Percentiles rank a stretch among this genome's conserved stretches.
Conservation (phyloP, 2,329 filamentous ascomycete genomes). For the Cytospora mali region DNA sequence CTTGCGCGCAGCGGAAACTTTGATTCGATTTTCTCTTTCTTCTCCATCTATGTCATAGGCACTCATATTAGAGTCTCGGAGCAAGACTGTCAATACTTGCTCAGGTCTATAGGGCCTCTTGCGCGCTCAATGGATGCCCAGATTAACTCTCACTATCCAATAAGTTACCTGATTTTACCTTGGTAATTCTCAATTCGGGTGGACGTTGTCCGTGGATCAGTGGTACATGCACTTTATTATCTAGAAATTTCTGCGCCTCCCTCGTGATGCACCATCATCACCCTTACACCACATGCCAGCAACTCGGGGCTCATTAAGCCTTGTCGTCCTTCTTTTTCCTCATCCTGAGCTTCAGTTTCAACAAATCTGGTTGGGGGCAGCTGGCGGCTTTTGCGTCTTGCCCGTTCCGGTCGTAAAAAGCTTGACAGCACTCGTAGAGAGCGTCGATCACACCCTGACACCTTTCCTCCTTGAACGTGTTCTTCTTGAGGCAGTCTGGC, state of each 20-base stretch:
- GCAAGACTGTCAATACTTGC: constrained; percentile 88
- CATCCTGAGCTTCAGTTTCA: constrained; percentile 86
- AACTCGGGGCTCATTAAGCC: constrained; percentile 12
- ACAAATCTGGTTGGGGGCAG: constrained; percentile 80
- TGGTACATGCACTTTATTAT: constrained; percentile 38
- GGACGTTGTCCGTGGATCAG: constrained; percentile 42
- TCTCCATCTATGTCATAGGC: constrained; percentile 76
- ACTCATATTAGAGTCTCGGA: constrained; percentile 99
- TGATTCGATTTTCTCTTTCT: constrained; percentile 46
- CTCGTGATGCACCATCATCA: neutral
- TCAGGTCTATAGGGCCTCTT: constrained; percentile 82
- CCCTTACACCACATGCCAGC: neutral
- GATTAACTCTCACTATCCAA: constrained; percentile 75
- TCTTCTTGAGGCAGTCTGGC: constrained; percentile 80
- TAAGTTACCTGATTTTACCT: constrained; percentile 72
- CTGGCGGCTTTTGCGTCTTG: constrained; percentile 75
- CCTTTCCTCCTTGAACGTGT: constrained; percentile 82
- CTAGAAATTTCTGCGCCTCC: neutral
- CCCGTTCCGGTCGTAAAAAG: constrained; percentile 80
- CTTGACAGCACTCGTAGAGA: constrained; percentile 90
- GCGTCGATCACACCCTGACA: constrained; percentile 79
- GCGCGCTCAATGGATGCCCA: constrained; percentile 99
- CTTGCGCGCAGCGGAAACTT: constrained; percentile 31
- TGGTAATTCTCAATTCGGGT: constrained; percentile 47
- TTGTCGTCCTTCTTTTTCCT: constrained; percentile 39